Evolutionary conservation across 352 stramenopile genomes (phyloP), one percentile per base, ranked within the genome.

Genomic region (Phytophthora pini): DNA sequence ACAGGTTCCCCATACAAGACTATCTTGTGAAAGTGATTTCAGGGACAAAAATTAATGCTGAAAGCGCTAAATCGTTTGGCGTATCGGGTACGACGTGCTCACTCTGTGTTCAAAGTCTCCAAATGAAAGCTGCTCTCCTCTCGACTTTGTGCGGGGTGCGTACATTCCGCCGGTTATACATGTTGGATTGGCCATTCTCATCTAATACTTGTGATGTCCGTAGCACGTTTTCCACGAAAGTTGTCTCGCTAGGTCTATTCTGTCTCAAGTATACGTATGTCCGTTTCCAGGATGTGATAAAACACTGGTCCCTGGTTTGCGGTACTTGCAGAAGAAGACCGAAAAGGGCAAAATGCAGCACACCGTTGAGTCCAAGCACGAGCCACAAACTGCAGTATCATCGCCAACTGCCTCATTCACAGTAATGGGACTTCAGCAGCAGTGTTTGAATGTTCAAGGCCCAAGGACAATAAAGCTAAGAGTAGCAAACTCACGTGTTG

Each of bases 161-260:
- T 73, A 40, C 13, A 41, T 59, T 31, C 7, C 31, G 1, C 10
- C 31, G 10, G 31, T 8, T 34, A 12, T 10, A 10, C 31, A 34
- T 11, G 31, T 36, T 36, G 1, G 9, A 36, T 36, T 36, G 3
- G 11, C 8, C 31, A 36, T 36, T 36, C 9, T 36, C 9, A 36
- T 36, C 31, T 36, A 4, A 36, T 13, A 12, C 31, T 36, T 36
- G 13, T 45, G 44, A 40, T 44, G 26, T 32, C 9, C 31, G 7
- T 55, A 94, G 87, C 87, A 94, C 65, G 57, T 76, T 20, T 92
- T 93, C 39, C 87, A 94, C 38, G 84, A 93, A 39, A 92, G 87
- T 51, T 94, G 87, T 44, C 36, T 93, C 27, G 69, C 82, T 3
- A 72, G 84, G n/a, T 89, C 82, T 6, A 73, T 94, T 59, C 52